A percentile compares a stretch with the other conserved stretches of the same genome.
Evolutionary conservation across 2,329 filamentous ascomycete species (phyloP).

Genomic region (Aspergillus bombycis): DNA sequence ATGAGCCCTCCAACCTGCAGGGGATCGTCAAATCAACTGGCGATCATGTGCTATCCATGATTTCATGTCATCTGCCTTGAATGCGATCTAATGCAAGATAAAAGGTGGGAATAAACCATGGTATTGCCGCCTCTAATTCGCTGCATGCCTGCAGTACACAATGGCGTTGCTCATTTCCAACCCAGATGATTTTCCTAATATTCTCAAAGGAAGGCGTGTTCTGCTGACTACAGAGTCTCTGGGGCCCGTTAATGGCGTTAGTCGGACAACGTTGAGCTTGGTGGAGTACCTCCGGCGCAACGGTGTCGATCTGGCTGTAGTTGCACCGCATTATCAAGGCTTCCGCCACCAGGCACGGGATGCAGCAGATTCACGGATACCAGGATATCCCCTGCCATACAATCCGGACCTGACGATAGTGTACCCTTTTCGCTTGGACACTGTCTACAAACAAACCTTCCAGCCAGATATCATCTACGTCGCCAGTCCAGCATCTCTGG

Average conservation of each 20-base stretch:
- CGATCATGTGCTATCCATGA: neutral
- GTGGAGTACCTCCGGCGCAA: conserved; percentile 68
- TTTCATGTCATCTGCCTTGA: neutral
- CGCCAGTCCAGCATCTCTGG: conserved; percentile 69
- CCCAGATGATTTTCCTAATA: conserved; percentile 39
- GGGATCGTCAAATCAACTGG: conserved; percentile 1
- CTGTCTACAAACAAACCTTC: conserved; percentile 64
- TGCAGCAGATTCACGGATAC: conserved; percentile 53
- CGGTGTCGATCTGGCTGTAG: conserved; percentile 67
- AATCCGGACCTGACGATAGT: conserved; percentile 72
- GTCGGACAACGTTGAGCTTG: conserved; percentile 69
- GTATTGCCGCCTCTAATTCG: neutral
- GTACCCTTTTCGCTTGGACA: conserved; percentile 68
- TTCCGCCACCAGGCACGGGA: conserved; percentile 29
- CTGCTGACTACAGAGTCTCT: conserved; percentile 72
- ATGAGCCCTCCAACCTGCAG: conserved; percentile 6
- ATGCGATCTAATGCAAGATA: neutral
- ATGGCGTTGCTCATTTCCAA: neutral
- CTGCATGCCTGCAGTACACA: neutral
- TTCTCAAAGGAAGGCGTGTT: conserved; percentile 63
- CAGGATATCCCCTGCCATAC: conserved; percentile 69
- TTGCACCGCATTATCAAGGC: conserved; percentile 63
- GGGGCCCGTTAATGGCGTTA: conserved; percentile 74
- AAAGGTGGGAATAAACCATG: neutral
- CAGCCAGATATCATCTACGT: conserved; percentile 71